Conservation (phyloP, 2,329 filamentous ascomycete genomes). For the Lanzia echinophila region DNA sequence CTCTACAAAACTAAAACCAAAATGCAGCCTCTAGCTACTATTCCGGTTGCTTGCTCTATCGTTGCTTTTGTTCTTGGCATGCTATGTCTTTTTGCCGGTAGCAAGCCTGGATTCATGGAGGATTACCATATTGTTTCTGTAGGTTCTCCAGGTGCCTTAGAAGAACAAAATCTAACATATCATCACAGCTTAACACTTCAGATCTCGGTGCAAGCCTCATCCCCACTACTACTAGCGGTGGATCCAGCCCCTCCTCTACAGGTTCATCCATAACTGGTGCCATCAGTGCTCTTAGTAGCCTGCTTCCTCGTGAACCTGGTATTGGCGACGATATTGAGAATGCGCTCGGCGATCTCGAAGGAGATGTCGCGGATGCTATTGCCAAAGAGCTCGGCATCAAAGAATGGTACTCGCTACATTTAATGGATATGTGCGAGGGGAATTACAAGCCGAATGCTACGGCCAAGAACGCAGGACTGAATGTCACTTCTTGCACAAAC, state of each 20-base stretch:
- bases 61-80: conserved; percentile 51
- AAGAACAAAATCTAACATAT: conserved; percentile 3
- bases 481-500: conserved; percentile 49
- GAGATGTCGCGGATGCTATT: conserved; percentile 31
- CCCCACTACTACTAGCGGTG: conserved; percentile 19
- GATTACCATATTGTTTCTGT: conserved; percentile 51
- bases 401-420: conserved; percentile 55
- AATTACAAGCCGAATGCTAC: conserved; percentile 31
- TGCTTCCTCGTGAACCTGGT: conserved; percentile 26
- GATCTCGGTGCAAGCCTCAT: conserved; percentile 39
- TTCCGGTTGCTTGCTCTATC: conserved; percentile 45
- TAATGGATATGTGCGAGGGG: conserved; percentile 53
- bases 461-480: conserved; percentile 37
- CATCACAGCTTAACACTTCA: conserved; percentile 48
- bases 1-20: background rate
- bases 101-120: conserved; percentile 48
- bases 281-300: conserved; percentile 35
- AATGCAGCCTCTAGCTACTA: conserved; percentile 41
- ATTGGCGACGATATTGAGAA: conserved; percentile 31
- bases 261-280: conserved; percentile 27
- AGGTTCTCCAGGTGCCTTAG: conserved; percentile 16
- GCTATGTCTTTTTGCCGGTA: conserved; percentile 55
- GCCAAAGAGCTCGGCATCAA: conserved; percentile 42
- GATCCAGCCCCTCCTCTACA: conserved; percentile 20
- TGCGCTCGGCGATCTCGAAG: conserved; percentile 29